Evolutionary conservation across 1,284 basidiomycete genomes (phyloP), one percentile per base, ranked within the genome.

Genomic region (Ustilago trichophora): DNA sequence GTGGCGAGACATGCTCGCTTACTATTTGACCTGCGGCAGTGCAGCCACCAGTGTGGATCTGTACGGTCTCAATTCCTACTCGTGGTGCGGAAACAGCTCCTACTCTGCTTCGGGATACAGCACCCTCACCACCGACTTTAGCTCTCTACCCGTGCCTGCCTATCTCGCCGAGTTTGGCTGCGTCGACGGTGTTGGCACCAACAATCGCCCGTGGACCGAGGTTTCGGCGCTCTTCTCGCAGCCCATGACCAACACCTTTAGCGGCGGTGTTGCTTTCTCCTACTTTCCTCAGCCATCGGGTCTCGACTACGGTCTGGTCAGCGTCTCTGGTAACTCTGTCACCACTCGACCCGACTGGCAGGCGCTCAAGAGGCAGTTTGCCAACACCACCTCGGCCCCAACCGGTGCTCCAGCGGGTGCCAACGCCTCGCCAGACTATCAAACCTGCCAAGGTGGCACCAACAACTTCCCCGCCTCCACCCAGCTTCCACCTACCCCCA

Each of bases 111-210:
- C 87, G 27, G 80, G 85, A 84, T 73, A 85, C 86, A 59, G 76
- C 38, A 53, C 60, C 19, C 82, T 83, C 48, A 80, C 82, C 24
- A 36, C 56, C 6, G 83, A 83, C 21, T 85, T 85, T 67, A 54
- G 59, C 12, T 66, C 82, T 62, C 88, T 89, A 80, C 91, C 91
- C 49, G 87, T 93, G 21, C 87, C 88, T 1, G 90, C 91, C 6
- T 94, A 94, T 85, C 91, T 94, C 83, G 91, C 91, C 79, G 92
- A 96, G 85, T 95, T 87, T 67, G 92, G 92, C 55, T 83, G 62
- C 34, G 78, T 77, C 40, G 75, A 80, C 16, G 92, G 90, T 76
- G 87, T 89, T 76, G 86, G 83, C 11, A 82, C 80, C 19, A 83
- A 84, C 18, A 87, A 89, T 35, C 88, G 91, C 72, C 83, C 88